phyloP scores from a whole-genome alignment of 352 stramenopile species.

The Phytopythium vexans region DNA sequence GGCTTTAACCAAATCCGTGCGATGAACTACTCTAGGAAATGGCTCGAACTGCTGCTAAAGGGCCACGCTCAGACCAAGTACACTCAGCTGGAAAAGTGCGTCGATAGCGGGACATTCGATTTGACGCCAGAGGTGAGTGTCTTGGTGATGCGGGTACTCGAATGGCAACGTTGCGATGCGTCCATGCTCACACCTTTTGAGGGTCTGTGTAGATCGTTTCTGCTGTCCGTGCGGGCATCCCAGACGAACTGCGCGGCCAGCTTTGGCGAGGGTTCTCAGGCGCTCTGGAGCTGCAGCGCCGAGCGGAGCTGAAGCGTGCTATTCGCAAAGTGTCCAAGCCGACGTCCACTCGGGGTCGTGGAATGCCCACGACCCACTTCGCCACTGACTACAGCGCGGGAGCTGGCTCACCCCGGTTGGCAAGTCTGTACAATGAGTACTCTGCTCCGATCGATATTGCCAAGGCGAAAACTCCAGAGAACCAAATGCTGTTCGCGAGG shows the following conservation, averaged over 20 bases:
- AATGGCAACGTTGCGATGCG: no score
- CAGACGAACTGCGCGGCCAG: slow-evolving; percentile 67
- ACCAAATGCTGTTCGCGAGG: slow-evolving; percentile 59
- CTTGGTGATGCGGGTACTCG: no score
- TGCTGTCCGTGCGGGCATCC: slow-evolving; percentile 68
- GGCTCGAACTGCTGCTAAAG: slow-evolving; percentile 65
- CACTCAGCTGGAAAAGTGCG: slow-evolving; percentile 76
- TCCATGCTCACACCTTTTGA: not conserved
- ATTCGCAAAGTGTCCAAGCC: slow-evolving; percentile 55
- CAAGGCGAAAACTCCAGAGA: slow-evolving; percentile 42
- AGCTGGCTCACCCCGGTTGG: slow-evolving; percentile 8
- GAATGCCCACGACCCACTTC: not conserved
- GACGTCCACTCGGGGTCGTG: slow-evolving; percentile 22
- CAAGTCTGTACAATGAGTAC: slow-evolving; percentile 43
- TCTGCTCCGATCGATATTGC: slow-evolving; percentile 37
- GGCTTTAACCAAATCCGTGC: not conserved
- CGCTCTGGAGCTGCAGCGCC: slow-evolving; percentile 52
- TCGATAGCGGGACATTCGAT: slow-evolving; percentile 55
- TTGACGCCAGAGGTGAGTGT: slow-evolving; percentile 53
- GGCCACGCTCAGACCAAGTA: slow-evolving; percentile 82
- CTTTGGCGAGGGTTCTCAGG: slow-evolving; percentile 78
- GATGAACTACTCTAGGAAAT: slow-evolving; percentile 33
- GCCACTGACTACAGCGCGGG: slow-evolving; percentile 11
- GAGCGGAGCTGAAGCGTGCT: slow-evolving; percentile 51
- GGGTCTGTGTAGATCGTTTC: slow-evolving; percentile 50